A percentile compares a stretch with the other conserved stretches of the same genome.
Conservation (phyloP, 495 filamentous ascomycete species). For the Parathielavia appendiculata region DNA sequence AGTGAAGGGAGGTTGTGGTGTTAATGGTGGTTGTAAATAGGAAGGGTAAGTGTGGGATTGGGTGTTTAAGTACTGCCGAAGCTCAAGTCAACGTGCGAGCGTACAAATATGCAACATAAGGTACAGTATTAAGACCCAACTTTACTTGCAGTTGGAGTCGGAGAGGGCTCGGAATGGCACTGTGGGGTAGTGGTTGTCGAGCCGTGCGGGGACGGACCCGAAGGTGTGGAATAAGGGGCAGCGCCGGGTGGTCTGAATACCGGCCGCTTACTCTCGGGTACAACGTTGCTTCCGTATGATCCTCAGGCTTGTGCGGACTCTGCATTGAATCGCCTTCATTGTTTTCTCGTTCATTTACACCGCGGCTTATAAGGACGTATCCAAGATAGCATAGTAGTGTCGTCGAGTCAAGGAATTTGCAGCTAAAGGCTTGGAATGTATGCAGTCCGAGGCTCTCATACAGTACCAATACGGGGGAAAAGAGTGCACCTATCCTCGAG, state of each 20-base stretch:
- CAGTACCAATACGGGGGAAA: no score
- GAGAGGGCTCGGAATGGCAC: constrained; percentile 4
- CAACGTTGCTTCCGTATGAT: constrained; percentile 5
- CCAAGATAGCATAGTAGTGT: no score
- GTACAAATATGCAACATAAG: neutral
- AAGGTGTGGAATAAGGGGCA: neutral
- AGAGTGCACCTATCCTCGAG: no score
- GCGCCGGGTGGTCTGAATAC: no score
- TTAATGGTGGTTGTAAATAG: no score
- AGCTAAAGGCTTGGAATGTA: no score
- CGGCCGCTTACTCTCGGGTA: neutral
- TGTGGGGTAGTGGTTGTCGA: neutral
- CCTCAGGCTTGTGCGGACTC: no score
- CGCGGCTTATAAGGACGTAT: no score
- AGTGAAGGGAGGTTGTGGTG: neutral
- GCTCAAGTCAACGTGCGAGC: neutral
- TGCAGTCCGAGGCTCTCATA: neutral
- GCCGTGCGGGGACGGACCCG: neutral
- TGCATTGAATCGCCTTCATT: neutral
- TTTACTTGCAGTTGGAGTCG: neutral
- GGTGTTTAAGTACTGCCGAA: no score
- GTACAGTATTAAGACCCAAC: neutral
- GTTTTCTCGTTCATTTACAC: no score
- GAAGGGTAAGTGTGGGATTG: no score
- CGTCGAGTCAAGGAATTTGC: no score